Conservation (phyloP, 2,329 filamentous ascomycete genomes). For the Pseudophaeomoniella oleicola region DNA sequence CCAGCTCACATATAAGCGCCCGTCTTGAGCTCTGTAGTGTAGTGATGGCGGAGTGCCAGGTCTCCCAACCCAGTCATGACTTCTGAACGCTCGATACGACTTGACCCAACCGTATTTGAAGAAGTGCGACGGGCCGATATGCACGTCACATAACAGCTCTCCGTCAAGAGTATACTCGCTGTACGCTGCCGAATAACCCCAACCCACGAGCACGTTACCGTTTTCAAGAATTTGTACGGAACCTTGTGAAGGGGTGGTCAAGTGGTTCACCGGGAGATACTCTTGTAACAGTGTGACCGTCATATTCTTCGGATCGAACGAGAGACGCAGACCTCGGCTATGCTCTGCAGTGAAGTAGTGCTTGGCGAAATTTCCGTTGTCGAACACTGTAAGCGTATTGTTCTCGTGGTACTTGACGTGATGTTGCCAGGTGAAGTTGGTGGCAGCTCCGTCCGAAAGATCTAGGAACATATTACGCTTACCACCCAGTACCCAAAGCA, state of each 20-base stretch:
- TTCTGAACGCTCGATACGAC: constrained; percentile 40
- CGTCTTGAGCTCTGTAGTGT: background rate
- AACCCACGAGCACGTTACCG: constrained; percentile 33
- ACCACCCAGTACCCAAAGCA: constrained; percentile 39
- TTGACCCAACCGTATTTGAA: constrained; percentile 23
- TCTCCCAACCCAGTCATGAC: constrained; percentile 32
- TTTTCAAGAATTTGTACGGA: constrained; percentile 24
- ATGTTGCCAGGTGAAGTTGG: constrained; percentile 37
- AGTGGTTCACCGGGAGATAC: constrained; percentile 23
- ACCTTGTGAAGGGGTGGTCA: constrained; percentile 25
- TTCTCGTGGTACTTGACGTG: constrained; percentile 28
- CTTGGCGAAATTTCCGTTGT: constrained; percentile 18
- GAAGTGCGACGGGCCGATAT: constrained; percentile 14
- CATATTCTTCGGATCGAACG: constrained; percentile 23
- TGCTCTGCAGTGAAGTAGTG: constrained; percentile 10
- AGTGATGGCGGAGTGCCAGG: constrained; percentile 22
- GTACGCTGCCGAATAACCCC: constrained; percentile 34
- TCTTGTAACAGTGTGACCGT: constrained; percentile 27
- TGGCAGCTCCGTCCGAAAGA: constrained; percentile 25
- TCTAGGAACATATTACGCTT: constrained; percentile 27
- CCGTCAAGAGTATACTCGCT: constrained; percentile 35
- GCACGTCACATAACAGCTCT: constrained; percentile 18
- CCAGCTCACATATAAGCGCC: constrained; percentile 26
- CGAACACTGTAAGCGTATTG: constrained; percentile 22
- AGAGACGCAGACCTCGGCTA: constrained; percentile 18